Evolutionary conservation across 192 early-diverging fungal genomes (phyloP).

Genomic region (Coemansia sp.): DNA sequence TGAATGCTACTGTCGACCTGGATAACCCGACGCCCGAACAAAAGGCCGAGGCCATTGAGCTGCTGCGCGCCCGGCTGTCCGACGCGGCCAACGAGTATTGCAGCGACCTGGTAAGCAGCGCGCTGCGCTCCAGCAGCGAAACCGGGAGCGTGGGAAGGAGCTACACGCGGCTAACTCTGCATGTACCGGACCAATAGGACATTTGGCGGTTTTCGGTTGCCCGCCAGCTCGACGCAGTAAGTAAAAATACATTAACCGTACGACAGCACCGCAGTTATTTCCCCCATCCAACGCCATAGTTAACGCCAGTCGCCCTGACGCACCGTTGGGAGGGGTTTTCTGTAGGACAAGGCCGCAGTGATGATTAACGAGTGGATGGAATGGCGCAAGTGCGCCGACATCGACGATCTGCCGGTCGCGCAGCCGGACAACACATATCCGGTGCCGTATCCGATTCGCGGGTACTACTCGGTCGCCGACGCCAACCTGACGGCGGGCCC

Average conservation of each 20-base stretch:
- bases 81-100: conserved; percentile 44
- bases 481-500: conserved; percentile 57
- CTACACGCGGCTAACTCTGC: too few species aligned
- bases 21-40: conserved; percentile 45
- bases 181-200: too few species aligned
- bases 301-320: too few species aligned
- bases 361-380: conserved; percentile 58
- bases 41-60: conserved; percentile 21
- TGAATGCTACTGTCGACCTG: conserved; percentile 18
- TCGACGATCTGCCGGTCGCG: conserved; percentile 60
- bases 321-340: too few species aligned
- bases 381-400: conserved; percentile 58
- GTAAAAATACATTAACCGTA: conserved; percentile 8
- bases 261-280: too few species aligned
- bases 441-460: conserved; percentile 63
- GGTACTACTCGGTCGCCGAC: conserved; percentile 60
- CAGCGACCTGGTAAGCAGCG: conserved; percentile 38
- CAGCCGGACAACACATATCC: conserved; percentile 55
- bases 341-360: conserved; percentile 57
- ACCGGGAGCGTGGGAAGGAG: too few species aligned
- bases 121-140: too few species aligned
- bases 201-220: conserved; percentile 61
- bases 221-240: conserved; percentile 60
- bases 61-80: conserved; percentile 25
- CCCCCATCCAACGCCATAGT: too few species aligned